Base-by-base conservation (phyloP, 805 yeast species). In the Monosporozyma aquatica region DNA sequence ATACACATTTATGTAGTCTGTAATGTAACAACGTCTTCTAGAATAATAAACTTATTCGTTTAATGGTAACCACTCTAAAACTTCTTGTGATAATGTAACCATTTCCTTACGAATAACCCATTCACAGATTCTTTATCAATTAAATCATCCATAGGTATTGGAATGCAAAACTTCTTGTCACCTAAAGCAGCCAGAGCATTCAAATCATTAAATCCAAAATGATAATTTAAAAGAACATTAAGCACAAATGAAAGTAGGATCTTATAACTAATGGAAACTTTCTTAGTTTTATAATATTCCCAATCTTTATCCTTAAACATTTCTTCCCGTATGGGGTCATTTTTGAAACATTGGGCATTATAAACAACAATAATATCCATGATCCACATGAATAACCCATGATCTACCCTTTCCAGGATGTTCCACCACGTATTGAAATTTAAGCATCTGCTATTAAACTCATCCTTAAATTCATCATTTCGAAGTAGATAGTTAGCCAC, bases 131-230 rank as follows among this genome's bases (percentile, higher is more conserved):
- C 50, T 24, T 40, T 46, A 42, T 56, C 59, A 15, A 50, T 25
- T 28, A 49, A 42, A 6, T 47, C 48, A 27, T 52, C 51, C 53
- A 46, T 49, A 35, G 49, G 55, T 24, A 56, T 44, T 17, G 64
- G 64, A n/a, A 59, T 59, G 28, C 56, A 49, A 29, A 57, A 59
- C 7, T 43, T 43, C 22, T 43, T 36, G 30, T 58, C 62, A 3
- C 48, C 45, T 13, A 56, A 43, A 20, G 44, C 48, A 4, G 55
- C 53, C 27, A 68, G 47, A 8, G 56, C 53, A 15, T 54, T 54
- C 41, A 68, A 48, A 43, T 61, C 63, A 36, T 56, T 58, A 46
- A 66, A 75, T 1, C 80, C 80, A 55, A 69, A 73, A 55, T 75
- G 79, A 52, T 72, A 69, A 46, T 74, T 70, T 34, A 69, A 56